A percentile compares a stretch with the other conserved stretches of the same genome.
Conservation (phyloP, 2,329 filamentous ascomycete species). For the Teratosphaeria epicoccoides region DNA sequence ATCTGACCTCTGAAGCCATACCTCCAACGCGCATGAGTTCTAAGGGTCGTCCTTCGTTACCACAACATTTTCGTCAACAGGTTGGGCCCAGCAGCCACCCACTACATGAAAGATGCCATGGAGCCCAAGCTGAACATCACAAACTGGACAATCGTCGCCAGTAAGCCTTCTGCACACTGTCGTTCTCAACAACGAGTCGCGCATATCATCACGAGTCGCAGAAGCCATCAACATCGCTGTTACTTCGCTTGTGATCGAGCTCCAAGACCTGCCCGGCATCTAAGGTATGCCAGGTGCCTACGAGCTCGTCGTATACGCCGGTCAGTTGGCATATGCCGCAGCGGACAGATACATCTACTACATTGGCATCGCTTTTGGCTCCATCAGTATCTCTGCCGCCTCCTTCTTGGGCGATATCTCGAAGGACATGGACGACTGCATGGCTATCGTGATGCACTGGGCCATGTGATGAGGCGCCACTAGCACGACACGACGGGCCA, state of each 20-base stretch:
- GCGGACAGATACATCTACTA: constrained; percentile 22
- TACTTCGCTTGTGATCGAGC: constrained; percentile 40
- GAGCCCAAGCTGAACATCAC: constrained; percentile 38
- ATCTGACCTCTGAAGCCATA: constrained; percentile 22
- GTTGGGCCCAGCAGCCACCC: constrained; percentile 34
- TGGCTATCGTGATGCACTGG: constrained; percentile 25
- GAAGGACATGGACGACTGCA: constrained; percentile 34
- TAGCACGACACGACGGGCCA: not conserved
- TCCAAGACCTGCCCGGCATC: constrained; percentile 43
- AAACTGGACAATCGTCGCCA: constrained; percentile 32
- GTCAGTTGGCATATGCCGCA: constrained; percentile 22
- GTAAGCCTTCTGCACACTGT: not conserved
- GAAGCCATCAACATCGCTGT: constrained; percentile 45
- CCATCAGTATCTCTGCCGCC: constrained; percentile 17
- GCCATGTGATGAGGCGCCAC: no score
- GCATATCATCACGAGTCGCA: constrained; percentile 1
- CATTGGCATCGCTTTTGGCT: constrained; percentile 22
- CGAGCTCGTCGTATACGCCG: constrained; percentile 16
- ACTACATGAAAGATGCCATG: constrained; percentile 44
- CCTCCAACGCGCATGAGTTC: constrained; percentile 4
- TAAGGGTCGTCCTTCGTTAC: no score
- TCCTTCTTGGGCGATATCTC: constrained; percentile 24
- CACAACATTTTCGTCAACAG: constrained; percentile 19
- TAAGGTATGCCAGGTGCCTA: constrained; percentile 34
- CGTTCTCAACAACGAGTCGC: not conserved